Evolutionary conservation across 192 early-diverging fungal species (phyloP).

Genomic region (Linnemannia exigua): DNA sequence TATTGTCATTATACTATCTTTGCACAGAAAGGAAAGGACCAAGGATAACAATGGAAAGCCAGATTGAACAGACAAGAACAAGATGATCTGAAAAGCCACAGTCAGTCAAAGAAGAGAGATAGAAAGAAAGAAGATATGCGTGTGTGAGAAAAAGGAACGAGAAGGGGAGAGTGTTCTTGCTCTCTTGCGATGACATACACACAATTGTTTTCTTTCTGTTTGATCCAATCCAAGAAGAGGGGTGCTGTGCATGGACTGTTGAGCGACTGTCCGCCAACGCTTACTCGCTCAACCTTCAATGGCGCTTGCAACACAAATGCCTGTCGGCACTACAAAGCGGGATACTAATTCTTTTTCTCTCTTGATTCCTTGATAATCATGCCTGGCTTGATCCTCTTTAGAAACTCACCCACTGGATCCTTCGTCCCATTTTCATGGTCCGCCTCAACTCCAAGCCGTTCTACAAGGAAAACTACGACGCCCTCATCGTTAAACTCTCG

Average conservation of each 20-base stretch:
- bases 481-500: conserved; percentile 89
- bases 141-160: background rate
- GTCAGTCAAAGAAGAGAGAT: too few species aligned
- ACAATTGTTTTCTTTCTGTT: background rate
- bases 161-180: background rate
- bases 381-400: conserved; percentile 17
- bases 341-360: conserved; percentile 3
- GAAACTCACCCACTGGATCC: conserved; percentile 90
- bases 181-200: background rate
- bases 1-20: background rate
- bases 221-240: conserved; percentile 1
- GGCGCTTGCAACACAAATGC: background rate
- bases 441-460: conserved; percentile 88
- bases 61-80: too few species aligned
- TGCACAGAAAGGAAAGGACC: too few species aligned
- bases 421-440: conserved; percentile 86
- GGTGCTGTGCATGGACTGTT: conserved; percentile 3
- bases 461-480: conserved; percentile 91
- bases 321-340: background rate
- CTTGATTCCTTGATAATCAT: background rate
- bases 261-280: background rate
- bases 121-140: background rate
- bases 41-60: too few species aligned
- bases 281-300: conserved; percentile 2
- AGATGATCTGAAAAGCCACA: too few species aligned